Conservation (phyloP, 148 eudicot genomes). For the Talinum fruticosum region DNA sequence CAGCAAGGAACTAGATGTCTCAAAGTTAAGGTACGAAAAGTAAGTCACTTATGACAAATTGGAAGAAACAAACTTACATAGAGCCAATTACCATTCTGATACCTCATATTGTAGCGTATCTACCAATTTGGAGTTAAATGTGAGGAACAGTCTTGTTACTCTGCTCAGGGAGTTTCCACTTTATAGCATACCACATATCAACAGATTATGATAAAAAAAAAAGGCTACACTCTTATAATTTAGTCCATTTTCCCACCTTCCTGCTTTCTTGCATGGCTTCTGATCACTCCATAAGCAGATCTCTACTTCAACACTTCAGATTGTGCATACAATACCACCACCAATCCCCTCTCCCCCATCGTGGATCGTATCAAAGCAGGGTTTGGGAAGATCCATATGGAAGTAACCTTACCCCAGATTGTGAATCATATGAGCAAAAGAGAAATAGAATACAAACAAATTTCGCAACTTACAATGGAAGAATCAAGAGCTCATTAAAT, state of each 20-base stretch:
- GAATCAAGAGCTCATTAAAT: conserved; percentile 25
- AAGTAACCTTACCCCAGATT: not conserved
- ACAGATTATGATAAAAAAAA: not conserved
- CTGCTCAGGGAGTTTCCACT: not conserved
- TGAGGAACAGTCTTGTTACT: not conserved
- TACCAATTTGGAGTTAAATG: not conserved
- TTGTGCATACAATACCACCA: too few relatives aligned
- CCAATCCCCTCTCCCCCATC: too few relatives aligned
- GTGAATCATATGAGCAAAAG: not conserved
- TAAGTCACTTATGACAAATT: not conserved
- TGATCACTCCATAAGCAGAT: conserved; percentile 5
- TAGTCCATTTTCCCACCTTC: not conserved
- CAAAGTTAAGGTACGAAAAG: not conserved
- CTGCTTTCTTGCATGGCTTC: not conserved
- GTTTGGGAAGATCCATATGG: too few relatives aligned
- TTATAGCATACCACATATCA: not conserved
- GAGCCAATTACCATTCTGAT: not conserved
- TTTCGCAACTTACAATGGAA: not conserved
- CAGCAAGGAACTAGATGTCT: not conserved
- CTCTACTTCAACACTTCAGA: too few relatives aligned
- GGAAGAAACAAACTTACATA: conserved; percentile 8
- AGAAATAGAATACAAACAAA: not conserved
- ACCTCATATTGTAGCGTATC: too few relatives aligned
- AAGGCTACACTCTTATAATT: not conserved
- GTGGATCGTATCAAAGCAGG: too few relatives aligned